These are phyloP conservation scores for Alliaria petiolata DNA, from an alignment of 345 rosid genomes.

Conservation along the genomic window DNA sequence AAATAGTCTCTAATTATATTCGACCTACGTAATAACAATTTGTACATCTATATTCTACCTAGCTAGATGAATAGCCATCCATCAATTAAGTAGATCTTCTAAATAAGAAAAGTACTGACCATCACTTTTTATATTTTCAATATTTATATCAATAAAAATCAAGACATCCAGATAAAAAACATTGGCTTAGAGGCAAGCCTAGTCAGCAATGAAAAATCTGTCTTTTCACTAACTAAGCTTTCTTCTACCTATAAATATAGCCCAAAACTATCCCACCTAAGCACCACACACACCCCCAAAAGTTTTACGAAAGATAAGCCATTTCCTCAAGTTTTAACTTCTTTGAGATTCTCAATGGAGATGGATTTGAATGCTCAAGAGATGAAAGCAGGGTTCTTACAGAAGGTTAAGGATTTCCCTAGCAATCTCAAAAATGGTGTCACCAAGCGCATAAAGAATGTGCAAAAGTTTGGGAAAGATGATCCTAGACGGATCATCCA, in stretches of 20 bases:
- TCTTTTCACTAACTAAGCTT: conserved; percentile 21
- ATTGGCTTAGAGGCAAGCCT: conserved; percentile 26
- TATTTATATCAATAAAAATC: not conserved
- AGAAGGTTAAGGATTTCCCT: conserved; percentile 31
- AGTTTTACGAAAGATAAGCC: conserved; percentile 1
- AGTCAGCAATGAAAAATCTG: conserved; percentile 41
- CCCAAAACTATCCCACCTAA: conserved; percentile 16
- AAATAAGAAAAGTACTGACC: conserved; percentile 13
- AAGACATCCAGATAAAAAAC: conserved; percentile 18
- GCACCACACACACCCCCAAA: conserved; percentile 12
- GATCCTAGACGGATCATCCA: conserved; percentile 76
- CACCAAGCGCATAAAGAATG: conserved; percentile 21
- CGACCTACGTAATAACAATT: not conserved
- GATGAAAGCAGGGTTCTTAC: conserved; percentile 23
- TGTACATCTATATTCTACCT: conserved; percentile 22
- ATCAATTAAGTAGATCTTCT: conserved; percentile 15
- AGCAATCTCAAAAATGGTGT: conserved; percentile 29
- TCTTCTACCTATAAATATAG: conserved; percentile 49
- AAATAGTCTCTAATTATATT: conserved; percentile 21
- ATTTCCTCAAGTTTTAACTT: not conserved
- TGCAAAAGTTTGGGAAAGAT: conserved; percentile 48
- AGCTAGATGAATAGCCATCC: conserved; percentile 18
- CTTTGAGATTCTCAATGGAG: conserved; percentile 29
- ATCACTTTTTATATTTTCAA: conserved; percentile 13
- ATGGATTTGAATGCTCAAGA: conserved; percentile 35